Evolutionary conservation across 1,284 basidiomycete genomes (phyloP), one percentile per base, ranked within the genome.

Genomic region (Pseudozyma hubeiensis): DNA sequence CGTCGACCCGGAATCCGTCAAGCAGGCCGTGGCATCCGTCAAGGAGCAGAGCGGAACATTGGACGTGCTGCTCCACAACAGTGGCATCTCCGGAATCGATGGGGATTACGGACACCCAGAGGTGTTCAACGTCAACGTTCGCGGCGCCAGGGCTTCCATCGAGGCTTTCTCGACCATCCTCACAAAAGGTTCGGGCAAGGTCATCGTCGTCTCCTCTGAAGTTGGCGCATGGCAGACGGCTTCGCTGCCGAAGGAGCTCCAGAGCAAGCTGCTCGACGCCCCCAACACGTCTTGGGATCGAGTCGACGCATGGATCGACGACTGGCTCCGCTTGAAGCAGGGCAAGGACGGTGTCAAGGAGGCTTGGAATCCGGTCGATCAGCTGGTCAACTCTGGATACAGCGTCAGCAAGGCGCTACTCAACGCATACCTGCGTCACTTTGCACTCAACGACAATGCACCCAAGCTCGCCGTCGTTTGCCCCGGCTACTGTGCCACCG

Each of bases 401-500:
- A 8, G 31, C 8, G 9, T 54, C 45, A 62, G 59, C 52, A 62
- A 62, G 41, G 47, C 52, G 4, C 24, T 62, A 14, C 34, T 62
- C 24, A 54, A 54, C 47, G 46, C 59, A 14, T 62, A 50, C 11
- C 33, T 54, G 40, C 46, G 40, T 0, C 33, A 62, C 47, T 62
- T 50, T n/a, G 59, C 46, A 3, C 29, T 50, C 33, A 4, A 44
- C 5, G 30, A 16, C 46, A 13, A 31, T 7, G 14, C 35, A 7
- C 5, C 41, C 5, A 33, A 34, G 11, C 10, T 53, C 7, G 58
- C 58, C 31, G n/a, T 61, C 13, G 58, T 61, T 35, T 61, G 58
- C 51, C 58, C 58, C 4, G 58, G 58, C 7, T 61, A 61, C 51
- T 61, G 58, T 19, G 58, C 58, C 17, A 61, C 58, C n/a, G 58